These are phyloP conservation scores for Auriscalpium microsporum DNA, from an alignment of 768 basidiomycete species.

Conservation along the genomic window DNA sequence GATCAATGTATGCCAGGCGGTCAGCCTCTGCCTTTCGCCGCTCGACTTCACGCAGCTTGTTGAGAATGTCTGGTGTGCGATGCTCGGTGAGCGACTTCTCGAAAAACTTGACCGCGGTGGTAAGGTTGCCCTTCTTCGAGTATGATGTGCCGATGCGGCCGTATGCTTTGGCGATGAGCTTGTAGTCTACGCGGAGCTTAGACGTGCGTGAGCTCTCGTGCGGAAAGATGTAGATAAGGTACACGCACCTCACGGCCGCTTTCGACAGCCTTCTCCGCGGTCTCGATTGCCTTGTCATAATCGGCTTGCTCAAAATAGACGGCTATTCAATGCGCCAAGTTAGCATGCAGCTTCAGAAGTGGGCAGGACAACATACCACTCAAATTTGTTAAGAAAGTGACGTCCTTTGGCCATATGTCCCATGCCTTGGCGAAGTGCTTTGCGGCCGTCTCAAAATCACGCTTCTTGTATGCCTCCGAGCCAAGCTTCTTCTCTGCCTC, in stretches of 20 bases:
- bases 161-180: slow-evolving; percentile 88
- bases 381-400: slow-evolving; percentile 89
- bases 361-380: slow-evolving; percentile 42
- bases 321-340: slow-evolving; percentile 37
- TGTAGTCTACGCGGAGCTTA: slow-evolving; percentile 86
- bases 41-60: slow-evolving; percentile 83
- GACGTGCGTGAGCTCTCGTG: not conserved
- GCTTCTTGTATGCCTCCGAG: slow-evolving; percentile 75
- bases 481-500: slow-evolving; percentile 75
- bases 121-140: slow-evolving; percentile 67
- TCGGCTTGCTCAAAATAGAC: slow-evolving; percentile 92
- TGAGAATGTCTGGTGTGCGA: slow-evolving; percentile 86
- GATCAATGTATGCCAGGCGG: slow-evolving; percentile 79
- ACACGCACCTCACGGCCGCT: slow-evolving; percentile 70
- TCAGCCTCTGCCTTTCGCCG: slow-evolving; percentile 70
- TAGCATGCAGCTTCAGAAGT: not conserved
- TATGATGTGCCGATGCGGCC: slow-evolving; percentile 86
- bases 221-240: not conserved
- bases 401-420: slow-evolving; percentile 88
- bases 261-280: slow-evolving; percentile 93
- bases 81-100: slow-evolving; percentile 94
- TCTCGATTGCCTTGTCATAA: slow-evolving; percentile 84
- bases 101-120: slow-evolving; percentile 81
- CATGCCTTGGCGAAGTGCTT: slow-evolving; percentile 79
- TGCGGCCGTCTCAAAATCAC: slow-evolving; percentile 72